phyloP scores from a whole-genome alignment of 2,329 filamentous ascomycete species.

The Coleophoma eucalyptorum region DNA sequence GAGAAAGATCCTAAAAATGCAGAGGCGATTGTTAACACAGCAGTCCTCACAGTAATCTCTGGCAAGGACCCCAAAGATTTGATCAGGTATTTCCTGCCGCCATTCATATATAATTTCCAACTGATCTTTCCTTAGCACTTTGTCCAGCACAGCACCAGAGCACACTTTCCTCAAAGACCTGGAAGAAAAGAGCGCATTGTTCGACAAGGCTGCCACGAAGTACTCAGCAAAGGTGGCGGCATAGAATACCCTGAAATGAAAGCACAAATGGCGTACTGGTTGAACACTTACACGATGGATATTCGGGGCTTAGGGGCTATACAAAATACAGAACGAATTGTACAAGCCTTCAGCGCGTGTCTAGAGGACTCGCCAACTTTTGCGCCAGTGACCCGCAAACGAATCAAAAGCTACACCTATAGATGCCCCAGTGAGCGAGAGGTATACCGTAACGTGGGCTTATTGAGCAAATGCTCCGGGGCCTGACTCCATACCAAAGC shows the following conservation, averaged over 20 bases:
- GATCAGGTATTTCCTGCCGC: conserved; percentile 46
- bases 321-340: conserved; percentile 14
- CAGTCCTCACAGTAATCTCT: conserved; percentile 74
- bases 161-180: conserved; percentile 73
- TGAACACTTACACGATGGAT: conserved; percentile 5
- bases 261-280: conserved; percentile 8
- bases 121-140: conserved; percentile 34
- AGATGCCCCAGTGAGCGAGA: background rate
- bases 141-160: conserved; percentile 56
- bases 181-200: conserved; percentile 80
- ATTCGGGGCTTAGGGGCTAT: conserved; percentile 7
- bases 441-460: background rate
- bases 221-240: conserved; percentile 73
- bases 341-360: background rate
- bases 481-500: conserved; percentile 2
- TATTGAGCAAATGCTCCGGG: conserved; percentile 12
- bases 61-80: conserved; percentile 68
- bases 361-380: no score
- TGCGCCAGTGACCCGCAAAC: background rate
- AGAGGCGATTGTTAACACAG: conserved; percentile 76
- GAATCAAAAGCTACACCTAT: background rate
- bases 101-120: background rate
- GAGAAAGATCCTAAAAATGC: conserved; percentile 67
- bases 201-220: conserved; percentile 82
- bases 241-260: conserved; percentile 16